A percentile compares a stretch with the other conserved stretches of the same genome.
These are phyloP conservation scores for Arthrobotrys pseudoclavata DNA, from an alignment of 2,329 filamentous ascomycete genomes.

Conservation along the genomic window DNA sequence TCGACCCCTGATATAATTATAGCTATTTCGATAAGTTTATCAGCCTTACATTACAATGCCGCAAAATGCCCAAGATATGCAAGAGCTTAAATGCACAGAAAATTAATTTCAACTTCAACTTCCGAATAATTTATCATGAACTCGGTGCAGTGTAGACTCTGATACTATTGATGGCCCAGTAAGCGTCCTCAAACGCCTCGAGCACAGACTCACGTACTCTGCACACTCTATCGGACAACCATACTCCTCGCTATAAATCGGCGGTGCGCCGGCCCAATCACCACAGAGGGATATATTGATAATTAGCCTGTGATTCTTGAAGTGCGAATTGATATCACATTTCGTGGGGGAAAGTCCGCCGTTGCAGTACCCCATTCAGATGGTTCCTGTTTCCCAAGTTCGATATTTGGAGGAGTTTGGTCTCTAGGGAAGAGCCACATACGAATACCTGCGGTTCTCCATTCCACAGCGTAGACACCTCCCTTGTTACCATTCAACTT, in stretches of 20 bases:
- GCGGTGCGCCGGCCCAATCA: slow-evolving; percentile 83
- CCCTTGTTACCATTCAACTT: slow-evolving; percentile 79
- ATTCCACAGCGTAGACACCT: slow-evolving; percentile 81
- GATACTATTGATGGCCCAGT: slow-evolving; percentile 81
- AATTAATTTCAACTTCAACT: background rate
- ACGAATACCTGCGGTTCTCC: slow-evolving; percentile 78
- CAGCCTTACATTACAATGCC: background rate
- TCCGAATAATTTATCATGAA: background rate
- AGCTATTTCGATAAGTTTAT: slow-evolving; percentile 1
- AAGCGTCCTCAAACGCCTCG: slow-evolving; percentile 77
- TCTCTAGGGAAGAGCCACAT: slow-evolving; percentile 86
- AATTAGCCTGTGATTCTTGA: slow-evolving; percentile 80
- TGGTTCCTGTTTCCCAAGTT: slow-evolving; percentile 74
- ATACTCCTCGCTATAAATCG: slow-evolving; percentile 69
- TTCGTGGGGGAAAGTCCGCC: slow-evolving; percentile 75
- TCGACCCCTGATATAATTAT: background rate
- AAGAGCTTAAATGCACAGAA: background rate
- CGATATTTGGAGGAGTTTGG: slow-evolving; percentile 75
- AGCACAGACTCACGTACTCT: slow-evolving; percentile 80
- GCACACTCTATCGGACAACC: slow-evolving; percentile 77
- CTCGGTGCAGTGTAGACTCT: slow-evolving; percentile 70
- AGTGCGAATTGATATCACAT: slow-evolving; percentile 80
- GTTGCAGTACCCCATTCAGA: slow-evolving; percentile 77
- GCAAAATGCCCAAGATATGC: background rate
- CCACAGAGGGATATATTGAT: slow-evolving; percentile 90